Evolutionary conservation across 371 early-diverging fungal species (phyloP).

Genomic region (Mucor racemosus): DNA sequence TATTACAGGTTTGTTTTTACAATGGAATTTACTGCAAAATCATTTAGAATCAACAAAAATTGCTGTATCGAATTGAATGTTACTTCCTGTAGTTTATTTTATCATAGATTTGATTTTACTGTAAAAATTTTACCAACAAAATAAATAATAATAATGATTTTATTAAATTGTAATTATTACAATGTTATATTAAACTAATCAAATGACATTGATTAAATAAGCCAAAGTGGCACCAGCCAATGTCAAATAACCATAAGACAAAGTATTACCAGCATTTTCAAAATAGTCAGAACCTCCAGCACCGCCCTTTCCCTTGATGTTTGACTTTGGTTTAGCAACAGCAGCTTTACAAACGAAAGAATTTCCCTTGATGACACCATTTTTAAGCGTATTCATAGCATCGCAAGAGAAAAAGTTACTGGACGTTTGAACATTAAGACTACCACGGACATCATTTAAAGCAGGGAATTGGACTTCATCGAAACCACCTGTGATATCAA

Average conservation of each 20-base stretch:
- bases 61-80: no score
- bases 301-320: slow-evolving; percentile 17
- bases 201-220: background rate
- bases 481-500: slow-evolving; percentile 59
- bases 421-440: slow-evolving; percentile 48
- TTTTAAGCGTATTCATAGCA: slow-evolving; percentile 32
- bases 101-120: no score
- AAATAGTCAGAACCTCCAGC: background rate
- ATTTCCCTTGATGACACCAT: slow-evolving; percentile 46
- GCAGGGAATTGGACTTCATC: slow-evolving; percentile 48
- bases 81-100: no score
- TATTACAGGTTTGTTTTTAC: no score
- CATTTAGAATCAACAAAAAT: no score
- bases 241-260: slow-evolving; percentile 3
- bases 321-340: slow-evolving; percentile 38
- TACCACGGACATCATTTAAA: slow-evolving; percentile 51
- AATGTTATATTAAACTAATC: background rate
- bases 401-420: slow-evolving; percentile 43
- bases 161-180: no score
- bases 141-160: no score
- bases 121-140: no score
- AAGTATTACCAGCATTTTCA: slow-evolving; percentile 16
- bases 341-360: slow-evolving; percentile 36
- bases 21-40: no score
- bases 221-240: background rate